Evolutionary conservation across 108 stramenopile species (phyloP), one percentile per base, ranked within the genome.

Genomic region (Schizochytrium sp.): DNA sequence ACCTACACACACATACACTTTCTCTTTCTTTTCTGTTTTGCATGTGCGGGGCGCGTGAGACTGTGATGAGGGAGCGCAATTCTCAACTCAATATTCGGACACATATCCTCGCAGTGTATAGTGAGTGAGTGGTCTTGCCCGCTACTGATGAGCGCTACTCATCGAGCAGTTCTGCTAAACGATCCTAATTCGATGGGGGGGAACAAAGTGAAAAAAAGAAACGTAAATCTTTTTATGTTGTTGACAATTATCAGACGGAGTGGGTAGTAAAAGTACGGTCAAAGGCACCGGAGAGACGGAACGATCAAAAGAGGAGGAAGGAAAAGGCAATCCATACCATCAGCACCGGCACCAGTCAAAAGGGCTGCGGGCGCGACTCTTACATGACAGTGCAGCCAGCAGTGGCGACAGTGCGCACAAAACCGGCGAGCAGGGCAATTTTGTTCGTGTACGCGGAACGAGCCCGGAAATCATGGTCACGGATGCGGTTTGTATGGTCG

Each of bases 401-500:
- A 23, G 76, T 83, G 51, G 76, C 76, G 25, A 83, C 76, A 12
- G 76, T 53, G 76, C 76, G 76, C n/a, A 83, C 76, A 83, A 83
- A 83, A 34, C 76, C 76, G 51, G 76, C 76, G 25, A 83, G 51
- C n/a, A 47, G 23, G 10, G 76, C 76, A 34, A 83, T 83, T 23
- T 83, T 83, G 76, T 83, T 83, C 43, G 76, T 83, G 76, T 83
- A 83, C 76, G 45, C 12, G n/a, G 76, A 53, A 12, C 51, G 48
- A 6, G 76, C 76, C 2, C 76, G 76, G 51, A 83, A 83, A 53
- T 83, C 76, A 12, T 83, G 45, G 23, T 83, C 48, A 12, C 51
- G 45, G 28, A 83, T 83, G 45, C 76, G 45, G 18, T 6, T 83
- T 12, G 76, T 21, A 45, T 83, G 45, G 16, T 83, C 76, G 28